Base-by-base conservation (phyloP, 2,329 filamentous ascomycete species). In the Colletotrichum phormii region DNA sequence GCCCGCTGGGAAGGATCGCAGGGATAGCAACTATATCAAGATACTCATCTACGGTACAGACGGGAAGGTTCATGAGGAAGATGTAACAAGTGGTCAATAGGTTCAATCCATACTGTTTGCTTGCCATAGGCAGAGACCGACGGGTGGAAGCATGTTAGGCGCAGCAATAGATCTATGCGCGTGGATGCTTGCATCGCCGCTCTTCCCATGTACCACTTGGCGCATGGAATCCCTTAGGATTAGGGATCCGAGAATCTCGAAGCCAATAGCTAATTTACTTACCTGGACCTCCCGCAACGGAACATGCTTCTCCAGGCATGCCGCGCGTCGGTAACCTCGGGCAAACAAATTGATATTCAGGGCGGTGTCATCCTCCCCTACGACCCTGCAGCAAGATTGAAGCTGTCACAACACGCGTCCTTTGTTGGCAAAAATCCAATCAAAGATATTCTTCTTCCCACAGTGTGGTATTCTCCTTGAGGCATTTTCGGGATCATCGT, bases 101-200 rank as follows among this genome's bases (percentile, higher is more conserved):
- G 11, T 1, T 3, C 1, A n/a, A 55, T 60, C 33, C 65, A 24
- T 55, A 55, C 65, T 69, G 65, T 69, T n/a, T 51, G 26, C 58
- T 24, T 42, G 24, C 18, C 51, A 49, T 15, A 33, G 24, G 12
- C 37, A 51, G 13, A n/a, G 37, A 60, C 35, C 8, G n/a, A 69
- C 65, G 65, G 37, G 29, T 12, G 7, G n/a, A 29, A 64, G 42
- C 65, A 42, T 63, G 9, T 26, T 18, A 68, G 29, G 15, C 35
- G 33, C 18, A 29, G 31, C 22, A 15, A 65, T 15, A 13, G 57
- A n/a, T 33, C 13, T n/a, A 31, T 57, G 42, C 24, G 18, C 12
- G 2, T 54, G 62, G 62, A 49, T 59, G 53, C 64, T 51, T 68
- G 51, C 69, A 68, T 53, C 37, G 35, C 49, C 63, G 29, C 51